A percentile compares a stretch with the other conserved stretches of the same genome.
Conservation (phyloP, 129 eudicot genomes). For the Flaveria linearis region DNA sequence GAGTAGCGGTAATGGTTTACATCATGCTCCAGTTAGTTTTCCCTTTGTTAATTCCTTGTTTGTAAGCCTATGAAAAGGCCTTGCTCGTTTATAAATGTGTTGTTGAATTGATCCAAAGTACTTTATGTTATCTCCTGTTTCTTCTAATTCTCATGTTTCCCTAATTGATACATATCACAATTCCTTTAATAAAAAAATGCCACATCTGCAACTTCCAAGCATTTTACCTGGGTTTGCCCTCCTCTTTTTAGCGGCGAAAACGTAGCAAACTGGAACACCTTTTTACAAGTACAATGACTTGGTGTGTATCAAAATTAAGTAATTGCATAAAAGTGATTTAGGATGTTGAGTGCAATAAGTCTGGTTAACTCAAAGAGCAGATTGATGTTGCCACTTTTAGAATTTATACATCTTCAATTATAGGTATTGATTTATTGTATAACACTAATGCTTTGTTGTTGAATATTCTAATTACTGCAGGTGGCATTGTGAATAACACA, state of each 20-base stretch:
- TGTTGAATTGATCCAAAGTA: no score
- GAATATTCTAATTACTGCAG: slow-evolving; percentile 37
- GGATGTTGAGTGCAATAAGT: background rate
- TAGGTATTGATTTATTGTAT: background rate
- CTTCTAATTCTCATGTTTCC: no score
- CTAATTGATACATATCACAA: no score
- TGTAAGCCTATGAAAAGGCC: no score
- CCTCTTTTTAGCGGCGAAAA: background rate
- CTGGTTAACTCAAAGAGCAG: background rate
- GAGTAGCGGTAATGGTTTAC: no score
- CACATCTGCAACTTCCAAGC: background rate
- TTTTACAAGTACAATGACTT: background rate
- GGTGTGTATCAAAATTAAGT: background rate
- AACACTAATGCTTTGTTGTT: background rate
- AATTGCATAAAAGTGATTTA: background rate
- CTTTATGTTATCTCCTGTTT: no score
- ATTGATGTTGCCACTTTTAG: background rate
- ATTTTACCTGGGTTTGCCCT: background rate
- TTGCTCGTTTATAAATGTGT: no score
- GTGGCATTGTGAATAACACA: slow-evolving; percentile 93
- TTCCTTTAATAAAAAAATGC: background rate
- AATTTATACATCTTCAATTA: slow-evolving; percentile 14
- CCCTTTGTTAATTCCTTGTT: no score
- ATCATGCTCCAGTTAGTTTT: no score
- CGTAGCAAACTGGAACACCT: background rate